Conservation (phyloP, 148 eudicot species). For the Limonium bicolor region DNA sequence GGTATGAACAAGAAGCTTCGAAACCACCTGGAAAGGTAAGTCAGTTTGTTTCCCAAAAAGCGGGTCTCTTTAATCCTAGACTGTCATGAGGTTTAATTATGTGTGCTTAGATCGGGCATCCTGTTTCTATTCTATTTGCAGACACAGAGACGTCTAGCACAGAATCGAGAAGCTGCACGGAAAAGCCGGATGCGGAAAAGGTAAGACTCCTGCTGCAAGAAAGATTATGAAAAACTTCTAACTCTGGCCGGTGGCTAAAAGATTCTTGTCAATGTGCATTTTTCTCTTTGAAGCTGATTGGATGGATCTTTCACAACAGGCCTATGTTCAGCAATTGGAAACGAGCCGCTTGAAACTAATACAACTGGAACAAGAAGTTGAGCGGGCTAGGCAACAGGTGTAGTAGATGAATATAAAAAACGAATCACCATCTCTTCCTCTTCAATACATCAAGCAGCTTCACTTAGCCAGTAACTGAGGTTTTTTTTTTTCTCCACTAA, state of each 20-base stretch:
- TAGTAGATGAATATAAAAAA: no score
- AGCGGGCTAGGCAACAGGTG: not conserved
- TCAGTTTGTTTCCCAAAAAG: no score
- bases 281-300: not conserved
- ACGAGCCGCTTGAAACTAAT: conserved; percentile 1
- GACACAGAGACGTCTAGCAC: conserved; percentile 94
- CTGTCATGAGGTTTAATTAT: not conserved
- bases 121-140: conserved; percentile 9
- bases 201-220: conserved; percentile 2
- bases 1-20: conserved; percentile 54
- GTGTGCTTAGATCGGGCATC: not conserved
- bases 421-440: not conserved
- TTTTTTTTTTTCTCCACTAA: no score
- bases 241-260: not conserved
- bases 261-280: not conserved
- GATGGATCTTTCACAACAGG: conserved; percentile 1
- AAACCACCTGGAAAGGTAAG: conserved; percentile 67
- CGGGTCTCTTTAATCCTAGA: not conserved
- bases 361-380: conserved; percentile 6
- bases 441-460: no score
- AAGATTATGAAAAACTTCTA: not conserved
- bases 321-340: conserved; percentile 6
- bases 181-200: conserved; percentile 95
- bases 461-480: no score
- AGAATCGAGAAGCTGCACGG: conserved; percentile 99